Evolutionary conservation across 371 early-diverging fungal species (phyloP), one percentile per base, ranked within the genome.

Genomic region (Lichtheimia ramosa): DNA sequence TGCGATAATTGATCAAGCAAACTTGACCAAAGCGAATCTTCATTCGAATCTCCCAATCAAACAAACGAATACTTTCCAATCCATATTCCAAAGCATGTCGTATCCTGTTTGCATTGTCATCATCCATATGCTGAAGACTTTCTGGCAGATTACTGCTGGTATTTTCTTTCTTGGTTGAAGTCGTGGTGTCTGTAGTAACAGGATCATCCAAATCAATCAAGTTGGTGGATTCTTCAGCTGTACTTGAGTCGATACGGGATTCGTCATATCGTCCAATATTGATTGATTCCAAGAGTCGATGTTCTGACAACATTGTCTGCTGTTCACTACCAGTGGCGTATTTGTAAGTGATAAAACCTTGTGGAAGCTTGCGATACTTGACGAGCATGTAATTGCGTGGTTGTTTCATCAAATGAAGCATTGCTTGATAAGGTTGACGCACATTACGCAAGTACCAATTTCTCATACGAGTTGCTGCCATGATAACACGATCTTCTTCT

Each of bases 11-110:
- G 14, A 64, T 56, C 20, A 63, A 42, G 40, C 49, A 65, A 12
- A 63, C 59, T 25, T 73, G 74, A 5, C 80, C 80, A 59, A 67
- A 79, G 0, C 73, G 65, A 20, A 79, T 65, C 39, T 79, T 74
- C 69, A 79, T 66, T 0, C 68, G 69, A 16, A 79, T 69, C 16
- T 70, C 73, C 66, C 70, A 74, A 46, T 76, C 71, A 21, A 62
- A 65, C 12, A 79, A 40, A 0, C 80, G 70, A 18, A 76, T 25
- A n/a, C 80, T 76, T 23, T 73, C 75, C 18, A 79, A 27, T 3
- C 73, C 80, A 2, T 49, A 48, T 14, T 62, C 64, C 5, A 79
- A 42, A 1, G 55, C 53, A 1, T 59, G 21, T 12, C 60, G 48
- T 21, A 74, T 66, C 0, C 21, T 0, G 12, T 61, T 28, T n/a